Evolutionary conservation across 768 basidiomycete species (phyloP), one percentile per base, ranked within the genome.

Genomic region (Ephemerocybe angulata): DNA sequence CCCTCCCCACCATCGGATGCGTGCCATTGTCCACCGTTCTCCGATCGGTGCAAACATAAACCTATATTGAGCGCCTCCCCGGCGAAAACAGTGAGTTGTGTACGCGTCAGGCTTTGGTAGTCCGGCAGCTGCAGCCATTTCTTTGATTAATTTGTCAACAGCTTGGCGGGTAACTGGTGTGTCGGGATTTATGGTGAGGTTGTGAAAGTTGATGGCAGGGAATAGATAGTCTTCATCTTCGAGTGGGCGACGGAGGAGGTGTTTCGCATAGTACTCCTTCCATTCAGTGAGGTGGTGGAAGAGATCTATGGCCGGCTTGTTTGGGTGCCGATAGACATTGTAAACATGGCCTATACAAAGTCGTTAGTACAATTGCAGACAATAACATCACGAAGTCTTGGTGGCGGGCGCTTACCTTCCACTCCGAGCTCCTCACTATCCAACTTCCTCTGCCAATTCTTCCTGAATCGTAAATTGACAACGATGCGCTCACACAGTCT

Each of bases 1-100:
- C 1, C 71, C 69, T 1, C 70, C 72, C 71, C 72, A 74, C 72
- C 72, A 72, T 21, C 60, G 52, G 10, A 73, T 64, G 7, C 40
- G 50, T 1, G 47, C 43, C 22, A 74, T 46, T 0, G 62, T 50
- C 72, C 73, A 76, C 6, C 64, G 57, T 52, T 61, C 11, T 5
- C 54, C 56, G 21, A 69, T 29, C 1, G 68, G 72, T 1, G 72
- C 71, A 59, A 60, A 71, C 65, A 72, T 72, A 50, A 73, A 70
- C 0, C 62, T 54, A 46, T 72, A 72, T 52, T 72, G 70, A 2
- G 69, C 65, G 1, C 72, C 72, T 4, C 72, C 70, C 17, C 67
- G 58, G 10, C 66, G 66, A 37, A 69, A 70, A 38, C 63, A 69
- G 48, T 72, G 71, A 6, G 71, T 71, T 3, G 68, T 64, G 53